Conservation (phyloP, 176 grass and related monocot species). For the Thalia dealbata region DNA sequence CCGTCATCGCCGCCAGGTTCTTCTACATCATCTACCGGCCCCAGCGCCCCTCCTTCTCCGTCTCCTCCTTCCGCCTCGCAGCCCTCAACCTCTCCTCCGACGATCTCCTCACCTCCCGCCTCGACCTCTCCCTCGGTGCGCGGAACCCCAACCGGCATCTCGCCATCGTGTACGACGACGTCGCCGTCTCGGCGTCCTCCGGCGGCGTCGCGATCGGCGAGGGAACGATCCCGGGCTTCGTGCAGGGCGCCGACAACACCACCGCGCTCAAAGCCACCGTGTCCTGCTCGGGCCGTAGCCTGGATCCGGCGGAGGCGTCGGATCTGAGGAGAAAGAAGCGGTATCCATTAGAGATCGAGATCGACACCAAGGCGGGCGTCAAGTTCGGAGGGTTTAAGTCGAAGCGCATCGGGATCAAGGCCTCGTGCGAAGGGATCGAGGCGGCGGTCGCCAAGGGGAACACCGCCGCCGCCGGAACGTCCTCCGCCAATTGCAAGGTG, state of each 20-base stretch:
- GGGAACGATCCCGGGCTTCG: background rate
- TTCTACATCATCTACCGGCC: background rate
- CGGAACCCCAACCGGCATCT: background rate
- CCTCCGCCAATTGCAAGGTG: background rate
- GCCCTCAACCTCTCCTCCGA: background rate
- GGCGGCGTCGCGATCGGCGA: background rate
- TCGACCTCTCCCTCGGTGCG: background rate
- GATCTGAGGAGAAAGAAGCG: background rate
- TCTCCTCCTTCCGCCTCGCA: background rate
- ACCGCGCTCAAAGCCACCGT: background rate
- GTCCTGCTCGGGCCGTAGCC: background rate
- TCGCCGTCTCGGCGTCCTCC: constrained; percentile 1
- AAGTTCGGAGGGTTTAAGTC: background rate
- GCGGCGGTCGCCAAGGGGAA: background rate
- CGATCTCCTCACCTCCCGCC: constrained; percentile 2
- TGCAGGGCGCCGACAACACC: background rate
- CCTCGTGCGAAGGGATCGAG: background rate
- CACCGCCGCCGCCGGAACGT: background rate
- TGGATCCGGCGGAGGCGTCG: background rate
- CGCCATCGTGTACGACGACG: background rate
- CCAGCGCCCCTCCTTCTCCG: background rate
- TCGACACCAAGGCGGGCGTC: background rate
- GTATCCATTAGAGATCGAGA: background rate
- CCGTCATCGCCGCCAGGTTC: background rate
- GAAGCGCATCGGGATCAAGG: background rate